Percentiles rank a stretch among this genome's conserved stretches.
phyloP scores from a whole-genome alignment of 2,329 filamentous ascomycete species.

The Lomentospora prolificans region DNA sequence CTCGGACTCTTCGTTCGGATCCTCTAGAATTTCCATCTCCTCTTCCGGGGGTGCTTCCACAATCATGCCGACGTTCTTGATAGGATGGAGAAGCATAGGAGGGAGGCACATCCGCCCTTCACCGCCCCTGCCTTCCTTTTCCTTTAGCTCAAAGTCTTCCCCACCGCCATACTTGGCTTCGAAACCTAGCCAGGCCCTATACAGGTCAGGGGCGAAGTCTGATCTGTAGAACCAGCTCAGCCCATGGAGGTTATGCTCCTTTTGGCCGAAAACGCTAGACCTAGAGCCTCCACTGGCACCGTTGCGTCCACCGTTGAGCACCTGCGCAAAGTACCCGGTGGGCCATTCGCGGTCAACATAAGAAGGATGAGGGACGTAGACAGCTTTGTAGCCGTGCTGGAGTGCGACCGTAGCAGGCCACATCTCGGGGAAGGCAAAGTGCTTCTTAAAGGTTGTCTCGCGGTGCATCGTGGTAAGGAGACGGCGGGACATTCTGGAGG shows the following conservation, averaged over 20 bases:
- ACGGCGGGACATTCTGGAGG: slow-evolving; percentile 70
- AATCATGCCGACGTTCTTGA: slow-evolving; percentile 64
- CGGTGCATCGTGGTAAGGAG: slow-evolving; percentile 82
- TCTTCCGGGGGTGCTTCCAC: slow-evolving; percentile 46
- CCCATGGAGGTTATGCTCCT: slow-evolving; percentile 81
- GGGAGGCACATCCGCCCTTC: slow-evolving; percentile 87
- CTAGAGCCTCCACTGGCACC: slow-evolving; percentile 64
- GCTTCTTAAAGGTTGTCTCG: slow-evolving; percentile 74
- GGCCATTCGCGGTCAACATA: slow-evolving; percentile 87
- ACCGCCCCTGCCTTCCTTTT: slow-evolving; percentile 46
- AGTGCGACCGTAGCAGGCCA: slow-evolving; percentile 82
- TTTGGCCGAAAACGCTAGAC: slow-evolving; percentile 67
- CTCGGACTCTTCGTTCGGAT: slow-evolving; percentile 22
- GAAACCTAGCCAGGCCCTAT: slow-evolving; percentile 77
- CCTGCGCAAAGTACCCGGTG: slow-evolving; percentile 60
- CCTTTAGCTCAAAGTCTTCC: slow-evolving; percentile 60
- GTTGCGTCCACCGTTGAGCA: slow-evolving; percentile 72
- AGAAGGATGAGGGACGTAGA: slow-evolving; percentile 81
- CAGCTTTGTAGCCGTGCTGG: slow-evolving; percentile 87
- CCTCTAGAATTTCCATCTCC: slow-evolving; percentile 20
- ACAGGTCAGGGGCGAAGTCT: slow-evolving; percentile 71
- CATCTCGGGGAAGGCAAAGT: slow-evolving; percentile 94
- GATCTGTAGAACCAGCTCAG: slow-evolving; percentile 90
- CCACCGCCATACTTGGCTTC: slow-evolving; percentile 70
- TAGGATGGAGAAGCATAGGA: slow-evolving; percentile 79